Evolutionary conservation across 257 asterid genomes (phyloP).

Genomic region (Osmanthus fragrans): DNA sequence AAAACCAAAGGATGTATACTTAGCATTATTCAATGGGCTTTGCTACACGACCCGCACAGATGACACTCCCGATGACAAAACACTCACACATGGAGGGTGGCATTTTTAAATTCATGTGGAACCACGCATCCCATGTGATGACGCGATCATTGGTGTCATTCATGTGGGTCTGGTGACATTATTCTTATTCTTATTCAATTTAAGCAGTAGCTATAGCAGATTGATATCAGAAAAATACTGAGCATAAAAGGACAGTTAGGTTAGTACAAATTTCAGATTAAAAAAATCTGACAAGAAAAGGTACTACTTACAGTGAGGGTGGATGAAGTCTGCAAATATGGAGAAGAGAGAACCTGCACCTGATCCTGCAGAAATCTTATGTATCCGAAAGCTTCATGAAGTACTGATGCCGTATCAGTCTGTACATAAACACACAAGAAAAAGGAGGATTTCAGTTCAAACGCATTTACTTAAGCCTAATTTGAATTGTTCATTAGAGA

Average conservation of each 20-base stretch:
- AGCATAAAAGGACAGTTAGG: background rate
- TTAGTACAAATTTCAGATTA: background rate
- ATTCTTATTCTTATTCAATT: no score
- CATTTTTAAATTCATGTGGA: no score
- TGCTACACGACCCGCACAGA: no score
- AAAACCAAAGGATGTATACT: no score
- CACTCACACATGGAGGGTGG: no score
- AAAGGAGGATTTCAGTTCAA: no score
- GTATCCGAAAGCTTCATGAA: constrained; percentile 90
- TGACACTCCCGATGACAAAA: no score
- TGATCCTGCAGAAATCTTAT: constrained; percentile 87
- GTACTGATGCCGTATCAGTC: constrained; percentile 96
- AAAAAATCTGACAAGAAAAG: background rate
- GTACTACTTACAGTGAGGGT: constrained; percentile 35
- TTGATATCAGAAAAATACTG: background rate
- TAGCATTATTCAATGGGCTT: no score
- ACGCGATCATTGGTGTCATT: no score
- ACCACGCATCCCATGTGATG: no score
- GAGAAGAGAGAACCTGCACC: constrained; percentile 85
- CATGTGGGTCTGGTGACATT: no score
- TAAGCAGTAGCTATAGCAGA: background rate
- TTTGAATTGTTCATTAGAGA: background rate
- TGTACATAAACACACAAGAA: constrained; percentile 27
- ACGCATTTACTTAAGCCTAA: background rate
- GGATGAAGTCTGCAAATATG: constrained; percentile 55